Conservation (phyloP, 1,284 basidiomycete species). For the Amylostereum areolatum region DNA sequence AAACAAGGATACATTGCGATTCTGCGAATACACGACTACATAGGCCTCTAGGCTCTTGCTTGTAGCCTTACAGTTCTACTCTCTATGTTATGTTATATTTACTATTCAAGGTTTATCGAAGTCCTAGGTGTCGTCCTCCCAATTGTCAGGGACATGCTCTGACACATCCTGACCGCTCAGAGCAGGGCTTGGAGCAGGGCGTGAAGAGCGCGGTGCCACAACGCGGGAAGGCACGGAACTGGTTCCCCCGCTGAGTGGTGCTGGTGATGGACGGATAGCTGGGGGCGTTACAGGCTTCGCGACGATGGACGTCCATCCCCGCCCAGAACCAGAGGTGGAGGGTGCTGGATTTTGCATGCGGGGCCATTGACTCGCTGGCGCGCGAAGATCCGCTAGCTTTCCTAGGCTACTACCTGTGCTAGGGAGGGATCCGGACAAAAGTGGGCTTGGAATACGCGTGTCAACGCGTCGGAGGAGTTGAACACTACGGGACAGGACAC, state of each 20-base stretch:
- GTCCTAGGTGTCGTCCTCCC: slow-evolving; percentile 42
- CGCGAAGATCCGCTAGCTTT: slow-evolving; percentile 51
- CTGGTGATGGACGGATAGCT: slow-evolving; percentile 14
- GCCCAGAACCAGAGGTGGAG: slow-evolving; percentile 10
- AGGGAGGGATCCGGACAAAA: slow-evolving; percentile 47
- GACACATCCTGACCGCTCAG: too few relatives aligned
- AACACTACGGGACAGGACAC: slow-evolving; percentile 38
- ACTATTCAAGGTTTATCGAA: background rate
- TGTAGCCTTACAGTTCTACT: too few relatives aligned
- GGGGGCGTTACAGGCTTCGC: slow-evolving; percentile 12
- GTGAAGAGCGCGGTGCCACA: too few relatives aligned
- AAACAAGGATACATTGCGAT: background rate
- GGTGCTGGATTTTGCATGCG: slow-evolving; percentile 15
- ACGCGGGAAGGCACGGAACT: slow-evolving; percentile 1
- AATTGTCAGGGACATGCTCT: slow-evolving; percentile 39
- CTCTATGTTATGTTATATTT: too few relatives aligned
- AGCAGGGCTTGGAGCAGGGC: too few relatives aligned
- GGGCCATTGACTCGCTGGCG: slow-evolving; percentile 15
- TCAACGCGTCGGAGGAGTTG: slow-evolving; percentile 78
- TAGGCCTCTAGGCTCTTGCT: too few relatives aligned
- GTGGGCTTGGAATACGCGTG: slow-evolving; percentile 67
- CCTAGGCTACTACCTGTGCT: slow-evolving; percentile 34
- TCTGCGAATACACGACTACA: background rate
- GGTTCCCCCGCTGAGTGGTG: slow-evolving; percentile 13
- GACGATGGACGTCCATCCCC: slow-evolving; percentile 36